Base-by-base conservation (phyloP, 768 basidiomycete genomes). In the Naganishia vishniacii region DNA sequence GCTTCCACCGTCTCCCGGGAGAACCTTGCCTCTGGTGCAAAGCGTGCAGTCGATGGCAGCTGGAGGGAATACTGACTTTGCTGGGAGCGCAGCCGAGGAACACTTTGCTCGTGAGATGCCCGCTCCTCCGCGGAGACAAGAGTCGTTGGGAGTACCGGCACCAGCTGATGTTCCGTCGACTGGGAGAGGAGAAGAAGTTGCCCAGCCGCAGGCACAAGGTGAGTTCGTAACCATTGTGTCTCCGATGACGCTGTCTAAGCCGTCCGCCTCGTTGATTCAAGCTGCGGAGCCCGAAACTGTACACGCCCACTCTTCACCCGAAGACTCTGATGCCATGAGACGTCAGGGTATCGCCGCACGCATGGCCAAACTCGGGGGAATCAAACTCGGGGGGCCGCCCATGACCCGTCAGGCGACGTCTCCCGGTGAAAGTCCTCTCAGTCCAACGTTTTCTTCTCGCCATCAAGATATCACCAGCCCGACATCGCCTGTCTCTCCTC, bases 341-440 rank as follows among this genome's bases (percentile, higher is more conserved):
- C 82, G 85, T 25, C 81, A 81, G 31, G 88, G 88, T 1, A 88
- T 95, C 40, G 90, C 91, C 0, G 91, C 94, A 64, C 83, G 92
- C n/a, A 93, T 95, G 91, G 91, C 91, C 0, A 89, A 85, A 71
- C 80, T 95, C 0, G 90, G 92, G 16, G 89, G 88, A 3, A 86
- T 94, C 72, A 84, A 83, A 66, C 87, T 92, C 68, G 89, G 89
- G 0, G 84, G 82, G 46, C 72, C 74, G 6, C 86, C 86, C 16
- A 83, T 64, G 59, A 18, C 4, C 41, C 42, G 29, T n/a, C 28
- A 34, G 62, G 28, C 48, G 20, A 37, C 53, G 9, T 34, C 53
- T 56, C 37, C 53, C 23, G 53, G 53, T 3, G 53, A 37, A 25
- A 56, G 53, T 25, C 53, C 53, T 13, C 16, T 56, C 23, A 56